Conservation (phyloP, 345 rosid species). For the Acer yangbiense region DNA sequence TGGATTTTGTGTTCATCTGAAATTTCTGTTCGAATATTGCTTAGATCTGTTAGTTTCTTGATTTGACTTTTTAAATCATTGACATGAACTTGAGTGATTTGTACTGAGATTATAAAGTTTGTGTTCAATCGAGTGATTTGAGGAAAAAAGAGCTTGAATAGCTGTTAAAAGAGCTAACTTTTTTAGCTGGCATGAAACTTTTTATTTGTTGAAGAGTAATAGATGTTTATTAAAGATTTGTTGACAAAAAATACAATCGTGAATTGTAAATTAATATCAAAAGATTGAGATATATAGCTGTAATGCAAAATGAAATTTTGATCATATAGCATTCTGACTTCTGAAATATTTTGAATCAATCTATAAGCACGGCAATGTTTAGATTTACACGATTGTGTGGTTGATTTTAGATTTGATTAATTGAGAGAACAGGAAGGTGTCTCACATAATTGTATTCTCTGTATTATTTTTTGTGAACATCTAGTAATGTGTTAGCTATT, state of each 20-base stretch:
- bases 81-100: neutral
- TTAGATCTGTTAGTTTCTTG: slow-evolving; percentile 31
- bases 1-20: neutral
- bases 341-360: neutral
- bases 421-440: neutral
- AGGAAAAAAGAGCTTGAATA: neutral
- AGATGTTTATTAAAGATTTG: neutral
- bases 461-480: neutral
- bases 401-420: neutral
- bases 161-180: neutral
- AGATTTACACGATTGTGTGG: neutral
- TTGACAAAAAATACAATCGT: neutral
- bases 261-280: neutral
- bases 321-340: neutral
- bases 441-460: neutral
- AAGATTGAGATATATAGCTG: neutral
- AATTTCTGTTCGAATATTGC: slow-evolving; percentile 7
- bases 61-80: neutral
- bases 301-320: neutral
- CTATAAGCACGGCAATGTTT: neutral
- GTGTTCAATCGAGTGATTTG: neutral
- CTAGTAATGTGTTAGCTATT: neutral
- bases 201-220: too few relatives aligned
- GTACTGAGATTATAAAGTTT: neutral
- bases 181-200: slow-evolving; percentile 13